Conservation (phyloP, 192 early-diverging fungal species). For the Blastocladiella britannica region DNA sequence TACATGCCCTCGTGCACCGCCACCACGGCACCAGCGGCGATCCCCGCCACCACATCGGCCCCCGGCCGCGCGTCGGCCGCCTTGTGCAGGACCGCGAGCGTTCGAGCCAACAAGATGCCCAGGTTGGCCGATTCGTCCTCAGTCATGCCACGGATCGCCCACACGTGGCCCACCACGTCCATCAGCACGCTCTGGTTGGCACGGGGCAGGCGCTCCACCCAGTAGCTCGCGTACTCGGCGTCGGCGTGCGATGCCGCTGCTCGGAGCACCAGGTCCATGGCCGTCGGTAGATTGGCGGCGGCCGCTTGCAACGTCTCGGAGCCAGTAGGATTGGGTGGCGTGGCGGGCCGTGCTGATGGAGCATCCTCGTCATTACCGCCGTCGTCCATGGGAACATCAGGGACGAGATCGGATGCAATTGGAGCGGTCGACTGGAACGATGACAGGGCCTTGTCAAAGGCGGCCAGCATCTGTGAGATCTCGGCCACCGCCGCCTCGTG, state of each 20-base stretch:
- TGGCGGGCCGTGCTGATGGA: no score
- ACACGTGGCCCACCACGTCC: background rate
- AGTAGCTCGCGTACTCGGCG: background rate
- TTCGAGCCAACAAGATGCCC: background rate
- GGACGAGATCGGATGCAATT: no score
- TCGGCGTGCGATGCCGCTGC: background rate
- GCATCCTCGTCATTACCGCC: background rate
- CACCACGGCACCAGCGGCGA: background rate
- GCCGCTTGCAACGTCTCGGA: no score
- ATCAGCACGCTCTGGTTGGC: background rate
- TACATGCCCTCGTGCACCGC: background rate
- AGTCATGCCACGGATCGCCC: background rate
- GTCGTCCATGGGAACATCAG: no score
- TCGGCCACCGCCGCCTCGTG: background rate
- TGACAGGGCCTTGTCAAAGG: background rate
- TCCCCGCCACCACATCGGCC: background rate
- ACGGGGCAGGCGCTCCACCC: background rate
- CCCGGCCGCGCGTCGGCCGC: background rate
- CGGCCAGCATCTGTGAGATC: background rate
- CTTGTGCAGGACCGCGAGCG: no score
- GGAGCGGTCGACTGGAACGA: no score
- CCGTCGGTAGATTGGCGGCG: background rate
- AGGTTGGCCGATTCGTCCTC: background rate
- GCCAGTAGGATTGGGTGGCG: no score
- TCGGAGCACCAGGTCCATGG: background rate